These are phyloP conservation scores for Fusarium anthophilum DNA, from an alignment of 2,329 filamentous ascomycete genomes.

Conservation along the genomic window DNA sequence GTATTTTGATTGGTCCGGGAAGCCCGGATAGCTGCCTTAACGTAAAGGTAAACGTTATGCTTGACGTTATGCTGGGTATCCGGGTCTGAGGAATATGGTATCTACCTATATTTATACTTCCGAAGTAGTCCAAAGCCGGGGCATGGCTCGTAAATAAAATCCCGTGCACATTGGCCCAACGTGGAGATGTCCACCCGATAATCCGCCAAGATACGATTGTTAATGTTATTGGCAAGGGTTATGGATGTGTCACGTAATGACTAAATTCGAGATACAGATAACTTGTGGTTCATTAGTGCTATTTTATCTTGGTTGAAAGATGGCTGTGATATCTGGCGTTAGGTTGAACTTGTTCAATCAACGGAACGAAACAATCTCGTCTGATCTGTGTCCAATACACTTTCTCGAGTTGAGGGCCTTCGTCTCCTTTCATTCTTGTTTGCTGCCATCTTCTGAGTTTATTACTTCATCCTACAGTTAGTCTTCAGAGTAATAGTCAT, in stretches of 20 bases:
- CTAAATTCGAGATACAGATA: not conserved
- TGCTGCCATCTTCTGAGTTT: too few relatives aligned
- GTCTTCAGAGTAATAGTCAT: too few relatives aligned
- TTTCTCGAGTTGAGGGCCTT: too few relatives aligned
- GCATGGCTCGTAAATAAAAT: too few relatives aligned
- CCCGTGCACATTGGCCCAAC: rapidly evolving
- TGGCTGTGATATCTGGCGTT: not conserved
- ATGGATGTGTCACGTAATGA: not conserved
- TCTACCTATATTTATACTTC: not conserved
- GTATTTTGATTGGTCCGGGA: not conserved
- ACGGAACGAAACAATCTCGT: not conserved
- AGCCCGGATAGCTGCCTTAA: not conserved
- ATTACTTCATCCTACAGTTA: too few relatives aligned
- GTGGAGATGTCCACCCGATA: not conserved
- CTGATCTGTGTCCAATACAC: not conserved
- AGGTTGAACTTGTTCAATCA: not conserved
- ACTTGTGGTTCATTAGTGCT: not conserved
- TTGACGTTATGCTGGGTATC: not conserved
- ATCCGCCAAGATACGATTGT: not conserved
- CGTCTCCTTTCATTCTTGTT: too few relatives aligned
- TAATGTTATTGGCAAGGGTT: not conserved
- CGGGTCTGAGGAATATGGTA: rapidly evolving
- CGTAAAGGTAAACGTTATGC: not conserved
- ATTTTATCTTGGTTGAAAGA: not conserved
- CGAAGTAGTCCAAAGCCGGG: not conserved